Percentiles rank a stretch among this genome's conserved stretches.
phyloP scores from a whole-genome alignment of 1,139 yeast species.

The Pichia sp. region DNA sequence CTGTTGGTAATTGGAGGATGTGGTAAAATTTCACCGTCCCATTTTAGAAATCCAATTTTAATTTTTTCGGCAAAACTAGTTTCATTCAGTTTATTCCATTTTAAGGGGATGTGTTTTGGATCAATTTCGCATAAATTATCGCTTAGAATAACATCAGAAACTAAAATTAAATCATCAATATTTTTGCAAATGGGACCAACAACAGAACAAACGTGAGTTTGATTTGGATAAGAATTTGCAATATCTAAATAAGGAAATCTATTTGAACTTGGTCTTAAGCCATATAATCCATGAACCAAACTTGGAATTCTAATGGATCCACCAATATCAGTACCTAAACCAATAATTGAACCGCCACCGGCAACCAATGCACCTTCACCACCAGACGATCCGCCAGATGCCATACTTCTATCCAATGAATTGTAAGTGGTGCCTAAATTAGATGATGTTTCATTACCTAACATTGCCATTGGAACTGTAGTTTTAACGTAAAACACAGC shows the following conservation, averaged over 20 bases:
- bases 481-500: constrained; percentile 55
- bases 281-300: constrained; percentile 47
- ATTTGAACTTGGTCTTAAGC: constrained; percentile 43
- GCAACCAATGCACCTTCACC: constrained; percentile 58
- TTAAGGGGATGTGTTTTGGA: constrained; percentile 40
- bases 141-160: constrained; percentile 50
- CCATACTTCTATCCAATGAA: constrained; percentile 39
- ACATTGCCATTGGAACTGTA: constrained; percentile 53
- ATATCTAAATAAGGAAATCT: constrained; percentile 48
- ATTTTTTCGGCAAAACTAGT: constrained; percentile 24
- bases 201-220: constrained; percentile 49
- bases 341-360: constrained; percentile 43
- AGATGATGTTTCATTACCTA: constrained; percentile 45
- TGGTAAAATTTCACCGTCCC: constrained; percentile 35
- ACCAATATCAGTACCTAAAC: constrained; percentile 63
- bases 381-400: constrained; percentile 61
- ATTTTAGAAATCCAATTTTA: constrained; percentile 31
- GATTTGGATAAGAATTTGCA: constrained; percentile 54
- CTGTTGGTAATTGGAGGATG: constrained; percentile 50
- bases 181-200: constrained; percentile 56
- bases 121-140: constrained; percentile 53
- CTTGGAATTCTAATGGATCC: constrained; percentile 59
- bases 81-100: constrained; percentile 31
- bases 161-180: constrained; percentile 59
- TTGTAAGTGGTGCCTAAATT: constrained; percentile 46